These are phyloP conservation scores for Onygenales sp. DNA, from an alignment of 2,329 filamentous ascomycete genomes.

Conservation along the genomic window DNA sequence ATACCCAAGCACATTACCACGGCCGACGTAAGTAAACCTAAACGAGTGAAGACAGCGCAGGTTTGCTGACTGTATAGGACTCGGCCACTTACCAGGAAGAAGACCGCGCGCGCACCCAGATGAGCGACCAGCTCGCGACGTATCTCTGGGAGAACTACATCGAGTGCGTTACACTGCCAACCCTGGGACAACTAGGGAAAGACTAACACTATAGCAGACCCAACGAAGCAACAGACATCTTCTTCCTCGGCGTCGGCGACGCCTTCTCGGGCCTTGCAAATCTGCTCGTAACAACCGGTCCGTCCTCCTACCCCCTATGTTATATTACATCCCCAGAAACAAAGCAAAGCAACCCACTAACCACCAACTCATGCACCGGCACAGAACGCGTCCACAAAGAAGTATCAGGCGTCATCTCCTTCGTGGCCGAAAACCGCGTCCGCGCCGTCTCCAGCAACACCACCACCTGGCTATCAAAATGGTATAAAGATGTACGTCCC, in stretches of 20 bases:
- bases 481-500: conserved; percentile 61
- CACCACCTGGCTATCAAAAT: conserved; percentile 55
- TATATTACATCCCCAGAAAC: too few relatives aligned
- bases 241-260: conserved; percentile 82
- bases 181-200: neutral
- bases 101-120: conserved; percentile 42
- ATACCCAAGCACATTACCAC: conserved; percentile 67
- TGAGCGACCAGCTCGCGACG: conserved; percentile 60
- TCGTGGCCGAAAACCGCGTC: conserved; percentile 65
- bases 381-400: conserved; percentile 52
- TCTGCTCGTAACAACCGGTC: conserved; percentile 68
- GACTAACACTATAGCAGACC: conserved; percentile 37
- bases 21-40: conserved; percentile 42
- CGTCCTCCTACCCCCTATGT: conserved; percentile 5
- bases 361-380: neutral
- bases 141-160: conserved; percentile 98
- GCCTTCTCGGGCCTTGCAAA: conserved; percentile 77
- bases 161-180: conserved; percentile 41
- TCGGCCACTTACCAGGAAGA: conserved; percentile 34
- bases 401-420: conserved; percentile 66
- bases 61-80: neutral
- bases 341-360: neutral
- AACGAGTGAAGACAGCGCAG: conserved; percentile 14
- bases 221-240: conserved; percentile 59
- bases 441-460: conserved; percentile 73